Evolutionary conservation across 345 rosid species (phyloP), one percentile per base, ranked within the genome.

Genomic region (Linum usitatissimum): DNA sequence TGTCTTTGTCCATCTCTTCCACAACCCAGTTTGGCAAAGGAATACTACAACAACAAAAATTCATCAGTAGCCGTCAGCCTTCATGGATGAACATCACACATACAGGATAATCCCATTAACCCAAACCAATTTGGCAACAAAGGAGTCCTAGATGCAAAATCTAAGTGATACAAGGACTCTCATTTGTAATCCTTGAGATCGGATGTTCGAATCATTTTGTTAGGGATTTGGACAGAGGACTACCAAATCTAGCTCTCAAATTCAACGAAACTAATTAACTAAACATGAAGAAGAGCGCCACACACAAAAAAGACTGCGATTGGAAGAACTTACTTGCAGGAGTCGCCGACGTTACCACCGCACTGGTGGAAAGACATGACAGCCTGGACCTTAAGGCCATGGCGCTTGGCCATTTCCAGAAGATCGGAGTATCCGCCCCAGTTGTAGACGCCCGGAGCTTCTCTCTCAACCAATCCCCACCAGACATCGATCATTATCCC

Each of bases 301-400:
- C 20, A 42, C 12, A 19, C 0, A 9, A 17, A 17, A 8, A 6
- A 49, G 23, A 14, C 39, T 6, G 31, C 36, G 18, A 55, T 36
- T 23, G 66, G 36, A 69, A 56, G 49, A 6, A 79, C 98, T 15
- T 58, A 90, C 99, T 65, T 78, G 78, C 87, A 86, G 62, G 99
- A 90, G 64, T 93, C 99, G 48, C 99, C 97, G 62, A 93, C 99
- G 86, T 93, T 93, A 59, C 99, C 99, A 55, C 99, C 99, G 53
- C 99, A 93, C 82, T 84, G 99, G 76, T 93, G 99, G 64, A 90
- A 93, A 38, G 99, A 90, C 99, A 93, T 93, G 30, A 93, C 99
- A 0, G 99, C 90, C 76, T 93, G 99, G 53, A 93, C 96, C 79
- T 93, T 93, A 40, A 93, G 90, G 0, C 99, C 99, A 17, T 84